phyloP scores from a whole-genome alignment of 495 filamentous ascomycete species.

The Margaritispora aquatica region DNA sequence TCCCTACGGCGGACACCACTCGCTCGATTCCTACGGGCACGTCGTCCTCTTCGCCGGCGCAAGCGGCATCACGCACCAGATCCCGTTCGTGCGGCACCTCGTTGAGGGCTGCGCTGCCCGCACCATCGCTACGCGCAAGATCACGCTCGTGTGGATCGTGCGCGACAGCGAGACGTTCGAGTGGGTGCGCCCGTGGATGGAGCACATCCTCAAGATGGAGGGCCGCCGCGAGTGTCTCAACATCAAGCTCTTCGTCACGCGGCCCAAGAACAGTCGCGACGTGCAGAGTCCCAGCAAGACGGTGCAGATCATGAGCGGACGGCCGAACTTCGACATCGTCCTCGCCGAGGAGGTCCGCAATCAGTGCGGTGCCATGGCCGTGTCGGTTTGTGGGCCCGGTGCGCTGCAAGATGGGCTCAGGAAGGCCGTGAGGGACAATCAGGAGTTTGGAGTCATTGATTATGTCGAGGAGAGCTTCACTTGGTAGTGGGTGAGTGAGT shows the following conservation, averaged over 20 bases:
- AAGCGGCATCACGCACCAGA: constrained; percentile 89
- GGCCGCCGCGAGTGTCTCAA: constrained; percentile 69
- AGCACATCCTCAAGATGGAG: constrained; percentile 71
- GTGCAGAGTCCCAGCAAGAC: constrained; percentile 63
- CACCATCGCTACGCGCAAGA: constrained; percentile 69
- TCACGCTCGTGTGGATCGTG: constrained; percentile 87
- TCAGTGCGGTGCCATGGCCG: constrained; percentile 83
- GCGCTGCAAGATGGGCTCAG: constrained; percentile 79
- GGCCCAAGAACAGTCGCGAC: constrained; percentile 66
- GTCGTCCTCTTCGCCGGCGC: constrained; percentile 86
- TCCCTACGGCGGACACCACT: constrained; percentile 78
- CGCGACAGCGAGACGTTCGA: constrained; percentile 81
- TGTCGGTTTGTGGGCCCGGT: constrained; percentile 84
- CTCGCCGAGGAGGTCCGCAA: constrained; percentile 69
- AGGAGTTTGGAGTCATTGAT: constrained; percentile 60
- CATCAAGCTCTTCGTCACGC: constrained; percentile 82
- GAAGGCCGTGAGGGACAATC: constrained; percentile 59
- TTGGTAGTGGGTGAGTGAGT: no score
- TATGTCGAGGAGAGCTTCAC: constrained; percentile 87
- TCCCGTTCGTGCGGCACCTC: constrained; percentile 80
- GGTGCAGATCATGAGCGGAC: constrained; percentile 79
- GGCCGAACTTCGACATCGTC: constrained; percentile 73
- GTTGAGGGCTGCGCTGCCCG: constrained; percentile 66
- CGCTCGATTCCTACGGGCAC: constrained; percentile 84
- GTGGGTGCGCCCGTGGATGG: constrained; percentile 95